Evolutionary conservation across 495 filamentous ascomycete genomes (phyloP), one percentile per base, ranked within the genome.

Genomic region (Rhizodiscina lignyota): DNA sequence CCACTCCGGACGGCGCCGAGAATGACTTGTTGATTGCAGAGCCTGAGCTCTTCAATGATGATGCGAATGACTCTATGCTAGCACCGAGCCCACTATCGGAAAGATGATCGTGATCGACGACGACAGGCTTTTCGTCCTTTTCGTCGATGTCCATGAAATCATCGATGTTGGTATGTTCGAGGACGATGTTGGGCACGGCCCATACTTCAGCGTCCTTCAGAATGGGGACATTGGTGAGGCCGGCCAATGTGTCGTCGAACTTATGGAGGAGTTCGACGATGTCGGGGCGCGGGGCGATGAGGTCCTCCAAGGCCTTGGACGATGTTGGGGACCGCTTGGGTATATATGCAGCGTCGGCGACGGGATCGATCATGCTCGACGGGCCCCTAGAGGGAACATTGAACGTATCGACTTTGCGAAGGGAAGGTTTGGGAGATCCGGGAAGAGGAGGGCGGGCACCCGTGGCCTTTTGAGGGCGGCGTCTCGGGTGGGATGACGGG

Each of bases 341-440:
- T 26, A 74, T 59, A 22, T 58, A 50, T 5, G 62, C 66, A 32
- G 61, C 56, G 38, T 59, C 60, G 46, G 47, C 45, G 41, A 69
- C 66, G 29, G 47, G 29, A 41, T 56, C 44, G 18, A 44, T 42
- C 20, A 43, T 20, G 5, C 48, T 47, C 24, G 67, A 57, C 1
- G 60, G 52, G 21, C 61, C 53, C 30, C 54, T 47, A 34, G 59
- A 57, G 32, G 63, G 57, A 28, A 61, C 59, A 30, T 75, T 66
- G 55, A 79, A 79, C 39, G 74, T 79, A 4, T 68, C 62, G 23
- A 70, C 68, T 56, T 76, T 78, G 50, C 60, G 62, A 48, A 79
- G 66, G 39, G 20, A 10, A 12, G 5, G 5, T 5, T 5, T 24
- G 15, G 18, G 5, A 53, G 47, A 44, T 27, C 24, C 13, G 8